Evolutionary conservation across 495 filamentous ascomycete species (phyloP).

Genomic region (Evansstolkia leycettana): DNA sequence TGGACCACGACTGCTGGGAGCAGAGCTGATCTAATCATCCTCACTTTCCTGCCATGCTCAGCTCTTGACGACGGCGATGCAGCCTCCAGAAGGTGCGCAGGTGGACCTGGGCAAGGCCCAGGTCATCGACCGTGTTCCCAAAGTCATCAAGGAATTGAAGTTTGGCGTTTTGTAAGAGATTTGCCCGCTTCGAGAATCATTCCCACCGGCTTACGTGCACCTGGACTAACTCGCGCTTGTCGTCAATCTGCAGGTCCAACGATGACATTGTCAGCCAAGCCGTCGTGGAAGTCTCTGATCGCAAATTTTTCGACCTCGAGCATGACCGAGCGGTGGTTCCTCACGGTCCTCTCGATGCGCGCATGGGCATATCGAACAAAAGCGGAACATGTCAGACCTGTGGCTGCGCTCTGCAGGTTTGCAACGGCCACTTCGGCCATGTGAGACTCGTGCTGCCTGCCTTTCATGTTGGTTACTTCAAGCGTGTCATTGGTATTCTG

Average conservation of each 20-base stretch:
- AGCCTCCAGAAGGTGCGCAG: conserved; percentile 36
- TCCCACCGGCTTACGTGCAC: too few species aligned
- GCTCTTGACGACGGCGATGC: conserved; percentile 30
- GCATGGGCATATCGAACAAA: conserved; percentile 81
- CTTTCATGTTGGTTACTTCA: conserved; percentile 93
- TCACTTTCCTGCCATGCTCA: conserved; percentile 28
- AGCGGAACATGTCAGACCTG: conserved; percentile 69
- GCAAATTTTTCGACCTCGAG: conserved; percentile 79
- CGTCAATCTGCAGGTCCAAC: conserved; percentile 45
- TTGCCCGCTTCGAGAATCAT: conserved; percentile 4
- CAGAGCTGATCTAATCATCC: not conserved
- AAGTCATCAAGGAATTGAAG: conserved; percentile 83
- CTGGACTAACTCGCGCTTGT: conserved; percentile 14
- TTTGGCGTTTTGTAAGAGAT: conserved; percentile 74
- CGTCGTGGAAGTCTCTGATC: conserved; percentile 82
- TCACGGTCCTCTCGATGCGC: conserved; percentile 76
- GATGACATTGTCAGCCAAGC: conserved; percentile 91
- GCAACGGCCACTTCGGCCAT: conserved; percentile 92
- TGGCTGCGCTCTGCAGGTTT: conserved; percentile 58
- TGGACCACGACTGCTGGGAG: too few species aligned
- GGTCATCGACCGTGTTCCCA: conserved; percentile 74
- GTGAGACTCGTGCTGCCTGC: conserved; percentile 78
- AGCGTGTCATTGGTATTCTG: conserved; percentile 74
- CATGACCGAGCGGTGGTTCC: conserved; percentile 54
- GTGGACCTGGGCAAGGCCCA: conserved; percentile 66